Base-by-base conservation (phyloP, 768 basidiomycete genomes). In the Kwoniella dejecticola region DNA sequence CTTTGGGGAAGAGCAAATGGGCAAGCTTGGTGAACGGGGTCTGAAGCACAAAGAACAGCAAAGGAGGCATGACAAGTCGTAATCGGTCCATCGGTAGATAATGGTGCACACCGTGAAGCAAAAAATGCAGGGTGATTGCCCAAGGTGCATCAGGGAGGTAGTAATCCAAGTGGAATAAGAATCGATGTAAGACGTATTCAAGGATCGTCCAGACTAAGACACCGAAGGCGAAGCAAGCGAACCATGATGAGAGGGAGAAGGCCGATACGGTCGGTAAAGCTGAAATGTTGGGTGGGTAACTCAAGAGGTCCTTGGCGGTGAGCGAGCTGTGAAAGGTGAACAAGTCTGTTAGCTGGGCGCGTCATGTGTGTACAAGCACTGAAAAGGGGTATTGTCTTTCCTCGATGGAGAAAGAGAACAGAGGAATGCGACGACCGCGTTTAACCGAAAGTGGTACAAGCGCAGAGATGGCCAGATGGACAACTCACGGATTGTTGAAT, bases 1-100 rank as follows among this genome's bases (percentile, higher is more conserved):
- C 81, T 24, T 85, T 78, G 1, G 93, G 91, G 83, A 98, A 95
- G 17, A 99, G 63, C 12, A 79, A 62, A 76, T 98, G 85, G 1
- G 86, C 93, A 53, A 99, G 86, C 53, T 82, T 83, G 4, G 93
- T 96, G 82, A 97, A 91, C 1, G 96, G 96, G 31, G 83, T 82
- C 58, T 90, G 87, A 17, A 99, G 84, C 13, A 79, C 77, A 57
- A 82, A 79, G 81, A 99, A 99, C 59, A 98, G 76, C 2, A 83
- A 71, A 2, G 96, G 96, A 1, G 96, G 96, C 96, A 99, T 99
- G 71, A 98, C 96, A 33, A 99, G 86, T 66, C 96, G 86, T 72
- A 97, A 80, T 59, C 91, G 83, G 75, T 96, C 93, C 93, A 97
- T 96, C 15, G 93, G 96, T 66, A 99, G 82, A 74, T 94, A 99